Conservation (phyloP, 768 basidiomycete species). For the Cytidiella melzeri region DNA sequence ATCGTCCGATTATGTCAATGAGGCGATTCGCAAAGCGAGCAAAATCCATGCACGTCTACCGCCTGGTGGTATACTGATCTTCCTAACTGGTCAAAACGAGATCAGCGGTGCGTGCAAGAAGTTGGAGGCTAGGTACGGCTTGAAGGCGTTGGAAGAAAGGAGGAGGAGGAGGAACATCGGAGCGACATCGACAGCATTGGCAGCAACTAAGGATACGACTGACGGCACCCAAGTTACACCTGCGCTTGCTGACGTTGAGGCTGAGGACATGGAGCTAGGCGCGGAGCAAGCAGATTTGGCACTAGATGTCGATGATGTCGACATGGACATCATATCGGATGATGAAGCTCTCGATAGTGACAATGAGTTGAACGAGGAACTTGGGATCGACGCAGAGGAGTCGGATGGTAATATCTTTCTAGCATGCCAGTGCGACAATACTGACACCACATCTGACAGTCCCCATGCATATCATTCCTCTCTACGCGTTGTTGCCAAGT, state of each 20-base stretch:
- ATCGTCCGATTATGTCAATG: conserved; percentile 78
- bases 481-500: conserved; percentile 88
- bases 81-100: conserved; percentile 95
- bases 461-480: conserved; percentile 90
- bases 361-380: conserved; percentile 51
- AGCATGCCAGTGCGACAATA: conserved; percentile 3
- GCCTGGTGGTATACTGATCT: conserved; percentile 88
- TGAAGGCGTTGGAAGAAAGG: conserved; percentile 52
- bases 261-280: conserved; percentile 76
- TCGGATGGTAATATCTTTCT: conserved; percentile 51
- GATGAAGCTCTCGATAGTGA: conserved; percentile 73
- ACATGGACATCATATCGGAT: conserved; percentile 52
- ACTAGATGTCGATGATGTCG: conserved; percentile 59
- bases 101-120: conserved; percentile 80
- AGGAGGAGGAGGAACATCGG: conserved; percentile 27
- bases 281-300: conserved; percentile 37
- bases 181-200: conserved; percentile 6
- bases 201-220: conserved; percentile 5
- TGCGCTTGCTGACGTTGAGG: conserved; percentile 67
- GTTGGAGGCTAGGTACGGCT: conserved; percentile 72
- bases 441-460: conserved; percentile 35
- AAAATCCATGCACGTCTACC: conserved; percentile 94
- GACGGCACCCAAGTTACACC: conserved; percentile 27
- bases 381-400: conserved; percentile 59
- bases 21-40: conserved; percentile 82